Evolutionary conservation across 768 basidiomycete species (phyloP).

Genomic region (Fistulinella prunicolor): DNA sequence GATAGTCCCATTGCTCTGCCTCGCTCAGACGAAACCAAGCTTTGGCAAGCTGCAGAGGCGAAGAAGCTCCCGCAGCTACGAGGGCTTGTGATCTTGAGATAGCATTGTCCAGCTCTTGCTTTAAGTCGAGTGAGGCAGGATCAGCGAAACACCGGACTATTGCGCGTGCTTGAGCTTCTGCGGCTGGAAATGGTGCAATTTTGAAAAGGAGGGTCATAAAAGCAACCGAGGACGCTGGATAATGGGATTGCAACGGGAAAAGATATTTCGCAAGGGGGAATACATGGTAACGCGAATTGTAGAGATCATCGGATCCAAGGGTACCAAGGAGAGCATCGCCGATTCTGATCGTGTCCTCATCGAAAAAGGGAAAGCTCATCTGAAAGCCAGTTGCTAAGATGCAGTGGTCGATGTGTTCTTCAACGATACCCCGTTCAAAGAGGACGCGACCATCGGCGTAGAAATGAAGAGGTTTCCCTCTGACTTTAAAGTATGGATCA

Average conservation of each 20-base stretch:
- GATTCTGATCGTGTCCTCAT: slow-evolving; percentile 32
- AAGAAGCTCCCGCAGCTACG: slow-evolving; percentile 29
- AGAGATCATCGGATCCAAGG: slow-evolving; percentile 47
- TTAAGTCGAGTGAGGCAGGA: slow-evolving; percentile 47
- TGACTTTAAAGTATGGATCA: slow-evolving; percentile 36
- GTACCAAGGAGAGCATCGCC: slow-evolving; percentile 44
- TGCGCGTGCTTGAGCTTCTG: slow-evolving; percentile 75
- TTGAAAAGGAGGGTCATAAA: slow-evolving; percentile 61
- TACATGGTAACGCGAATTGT: slow-evolving; percentile 63
- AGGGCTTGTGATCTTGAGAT: slow-evolving; percentile 48
- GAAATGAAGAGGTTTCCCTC: slow-evolving; percentile 44
- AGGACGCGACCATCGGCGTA: slow-evolving; percentile 42
- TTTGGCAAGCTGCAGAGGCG: slow-evolving; percentile 44
- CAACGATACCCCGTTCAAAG: slow-evolving; percentile 58
- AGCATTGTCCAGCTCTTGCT: slow-evolving; percentile 47
- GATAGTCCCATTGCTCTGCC: slow-evolving; percentile 65
- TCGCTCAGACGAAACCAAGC: slow-evolving; percentile 53
- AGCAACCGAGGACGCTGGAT: slow-evolving; percentile 52
- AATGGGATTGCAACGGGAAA: slow-evolving; percentile 52
- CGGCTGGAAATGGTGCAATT: slow-evolving; percentile 71
- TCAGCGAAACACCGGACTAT: slow-evolving; percentile 53
- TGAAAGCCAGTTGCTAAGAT: slow-evolving; percentile 80
- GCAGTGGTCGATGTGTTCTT: slow-evolving; percentile 55
- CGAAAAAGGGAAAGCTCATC: slow-evolving; percentile 61
- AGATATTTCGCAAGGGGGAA: slow-evolving; percentile 72